These are phyloP conservation scores for Solanum sejunctum DNA, from an alignment of 257 asterid species.

Conservation along the genomic window DNA sequence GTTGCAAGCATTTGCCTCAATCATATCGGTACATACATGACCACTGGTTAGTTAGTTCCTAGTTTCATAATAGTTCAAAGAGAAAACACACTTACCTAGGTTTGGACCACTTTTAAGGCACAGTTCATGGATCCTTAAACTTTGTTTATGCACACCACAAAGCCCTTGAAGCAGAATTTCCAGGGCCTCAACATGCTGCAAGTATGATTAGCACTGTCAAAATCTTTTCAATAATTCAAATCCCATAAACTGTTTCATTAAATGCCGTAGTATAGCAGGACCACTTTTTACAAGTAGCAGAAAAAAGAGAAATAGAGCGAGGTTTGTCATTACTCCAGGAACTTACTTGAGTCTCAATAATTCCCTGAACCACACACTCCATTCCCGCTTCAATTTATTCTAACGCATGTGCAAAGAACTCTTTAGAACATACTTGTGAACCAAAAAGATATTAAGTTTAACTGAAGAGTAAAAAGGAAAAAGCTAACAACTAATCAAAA, in stretches of 20 bases:
- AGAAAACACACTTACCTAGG: slow-evolving; percentile 38
- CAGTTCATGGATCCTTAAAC: slow-evolving; percentile 69
- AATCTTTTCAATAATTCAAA: neutral
- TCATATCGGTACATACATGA: neutral
- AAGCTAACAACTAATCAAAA: neutral
- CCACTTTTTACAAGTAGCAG: neutral
- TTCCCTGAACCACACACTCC: slow-evolving; percentile 97
- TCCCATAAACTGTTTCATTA: neutral
- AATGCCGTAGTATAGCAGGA: neutral
- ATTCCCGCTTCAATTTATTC: slow-evolving; percentile 12
- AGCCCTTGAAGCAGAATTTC: slow-evolving; percentile 96
- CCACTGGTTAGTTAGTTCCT: neutral
- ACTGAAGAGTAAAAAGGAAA: neutral
- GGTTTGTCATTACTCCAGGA: neutral
- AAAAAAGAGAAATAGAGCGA: neutral
- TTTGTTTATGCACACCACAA: slow-evolving; percentile 74
- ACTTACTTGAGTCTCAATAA: slow-evolving; percentile 78
- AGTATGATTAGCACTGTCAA: slow-evolving; percentile 4
- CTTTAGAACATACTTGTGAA: neutral
- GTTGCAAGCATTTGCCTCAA: neutral
- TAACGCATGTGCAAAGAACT: neutral
- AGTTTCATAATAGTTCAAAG: neutral
- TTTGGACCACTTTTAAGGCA: slow-evolving; percentile 78
- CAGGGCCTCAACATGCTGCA: slow-evolving; percentile 87
- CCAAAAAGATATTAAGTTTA: neutral